Percentiles rank a stretch among this genome's conserved stretches.
Conservation (phyloP, 371 early-diverging fungal genomes). For the Chytridiales sp. region DNA sequence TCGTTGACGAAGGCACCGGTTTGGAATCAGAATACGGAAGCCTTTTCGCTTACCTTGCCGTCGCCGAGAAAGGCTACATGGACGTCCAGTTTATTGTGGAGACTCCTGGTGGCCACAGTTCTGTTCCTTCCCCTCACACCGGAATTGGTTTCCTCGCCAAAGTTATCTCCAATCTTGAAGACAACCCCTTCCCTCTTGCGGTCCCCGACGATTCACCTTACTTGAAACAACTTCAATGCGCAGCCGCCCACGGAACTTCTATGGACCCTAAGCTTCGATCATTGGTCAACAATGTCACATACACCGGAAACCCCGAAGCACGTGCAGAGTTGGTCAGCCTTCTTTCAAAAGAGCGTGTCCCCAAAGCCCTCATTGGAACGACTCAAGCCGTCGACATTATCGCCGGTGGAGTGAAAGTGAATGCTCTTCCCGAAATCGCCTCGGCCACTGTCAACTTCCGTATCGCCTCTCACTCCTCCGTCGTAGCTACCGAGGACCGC, state of each 20-base stretch:
- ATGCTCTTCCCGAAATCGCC: conserved; percentile 40
- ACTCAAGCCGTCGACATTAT: conserved; percentile 45
- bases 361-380: conserved; percentile 28
- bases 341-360: not conserved
- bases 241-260: conserved; percentile 13
- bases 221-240: conserved; percentile 19
- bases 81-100: conserved; percentile 35
- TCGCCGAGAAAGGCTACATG: conserved; percentile 44
- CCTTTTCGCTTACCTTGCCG: conserved; percentile 26
- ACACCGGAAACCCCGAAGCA: conserved; percentile 3
- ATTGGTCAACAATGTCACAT: not conserved
- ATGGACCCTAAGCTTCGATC: conserved; percentile 6
- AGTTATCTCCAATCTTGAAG: conserved; percentile 32
- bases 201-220: conserved; percentile 10
- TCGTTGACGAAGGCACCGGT: conserved; percentile 46
- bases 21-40: conserved; percentile 3
- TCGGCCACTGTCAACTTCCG: conserved; percentile 38
- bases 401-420: conserved; percentile 48
- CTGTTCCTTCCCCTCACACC: conserved; percentile 44
- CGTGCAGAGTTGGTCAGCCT: conserved; percentile 6
- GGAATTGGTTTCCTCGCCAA: conserved; percentile 38
- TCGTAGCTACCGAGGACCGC: conserved; percentile 17
- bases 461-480: conserved; percentile 30
- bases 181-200: conserved; percentile 2
- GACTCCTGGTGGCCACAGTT: conserved; percentile 43